These are phyloP conservation scores for Tricholoma saponaceum DNA, from an alignment of 768 basidiomycete genomes.

Conservation along the genomic window DNA sequence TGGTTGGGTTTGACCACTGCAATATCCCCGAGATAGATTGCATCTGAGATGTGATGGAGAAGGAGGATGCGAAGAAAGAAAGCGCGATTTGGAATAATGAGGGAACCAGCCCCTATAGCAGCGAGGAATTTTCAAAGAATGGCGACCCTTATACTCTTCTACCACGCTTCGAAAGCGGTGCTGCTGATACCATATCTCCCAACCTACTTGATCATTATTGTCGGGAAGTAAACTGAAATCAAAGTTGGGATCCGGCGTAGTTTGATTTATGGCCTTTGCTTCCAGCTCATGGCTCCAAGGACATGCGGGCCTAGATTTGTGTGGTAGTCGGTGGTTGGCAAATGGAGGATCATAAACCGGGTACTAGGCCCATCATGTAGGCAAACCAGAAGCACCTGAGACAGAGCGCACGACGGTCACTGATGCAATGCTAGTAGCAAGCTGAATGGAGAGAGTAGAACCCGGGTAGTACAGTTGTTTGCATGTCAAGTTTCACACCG, in stretches of 20 bases:
- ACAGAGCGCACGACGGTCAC: slow-evolving; percentile 4
- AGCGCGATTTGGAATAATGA: neutral
- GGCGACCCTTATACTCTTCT: neutral
- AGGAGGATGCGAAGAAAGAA: neutral
- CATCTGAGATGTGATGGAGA: neutral
- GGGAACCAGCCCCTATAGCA: neutral
- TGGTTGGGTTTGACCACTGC: neutral
- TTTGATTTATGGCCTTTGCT: neutral
- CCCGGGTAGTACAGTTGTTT: no score
- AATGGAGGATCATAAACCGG: neutral
- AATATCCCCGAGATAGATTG: neutral
- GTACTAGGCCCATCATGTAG: neutral
- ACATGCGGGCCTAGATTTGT: neutral
- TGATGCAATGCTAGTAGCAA: neutral
- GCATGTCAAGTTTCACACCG: no score
- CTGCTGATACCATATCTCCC: neutral
- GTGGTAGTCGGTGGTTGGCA: neutral
- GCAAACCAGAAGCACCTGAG: neutral
- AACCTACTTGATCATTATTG: neutral
- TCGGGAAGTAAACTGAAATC: no score
- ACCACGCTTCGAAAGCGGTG: neutral
- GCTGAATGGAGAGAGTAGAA: no score
- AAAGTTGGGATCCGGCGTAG: neutral
- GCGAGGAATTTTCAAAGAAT: neutral
- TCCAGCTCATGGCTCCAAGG: neutral